Base-by-base conservation (phyloP, 148 eudicot species). In the Talinum fruticosum region DNA sequence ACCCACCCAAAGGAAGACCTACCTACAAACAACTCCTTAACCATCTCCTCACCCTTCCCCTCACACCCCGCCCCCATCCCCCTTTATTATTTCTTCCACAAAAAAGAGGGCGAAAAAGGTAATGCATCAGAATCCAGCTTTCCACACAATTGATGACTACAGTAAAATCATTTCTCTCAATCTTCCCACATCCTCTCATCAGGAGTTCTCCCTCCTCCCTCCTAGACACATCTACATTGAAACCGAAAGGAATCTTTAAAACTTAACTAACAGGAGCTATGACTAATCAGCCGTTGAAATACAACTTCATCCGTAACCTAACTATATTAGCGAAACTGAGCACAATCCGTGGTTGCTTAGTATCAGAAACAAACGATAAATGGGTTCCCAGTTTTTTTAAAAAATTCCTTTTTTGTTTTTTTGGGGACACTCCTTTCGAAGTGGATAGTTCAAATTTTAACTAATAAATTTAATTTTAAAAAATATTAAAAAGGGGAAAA, bases 261-360 rank as follows among this genome's bases (percentile, higher is more conserved):
- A 34, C 30, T 30, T 16, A 26, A 24, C 1, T 19, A 65, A 66
- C 28, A 76, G n/a, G 69, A 66, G 7, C 13, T 41, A 41, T 41
- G 24, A 68, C 29, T 69, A 53, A 77, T 76, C 66, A 77, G 37
- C 75, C 54, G n/a, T 4, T 15, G 18, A 77, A n/a, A n/a, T 37
- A 36, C 67, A 24, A 49, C 37, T 51, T 69, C 32, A 10, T 71
- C 57, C 15, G 15, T 59, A 44, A 28, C 34, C 59, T 14, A 18
- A 24, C 10, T 10, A 29, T 68, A 41, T 24, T 0, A 10, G 2
- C 35, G 3, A 37, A 38, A 8, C 1, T 70, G 14, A 41, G 6
- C 10, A 24, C 21, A 8, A 70, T 19, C 33, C 3, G 21, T 26
- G n/a, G 37, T 10, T 10, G 10, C 3, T 23, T 34, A 33, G 10